Evolutionary conservation across 192 early-diverging fungal genomes (phyloP).

Genomic region (Mortierella hygrophila): DNA sequence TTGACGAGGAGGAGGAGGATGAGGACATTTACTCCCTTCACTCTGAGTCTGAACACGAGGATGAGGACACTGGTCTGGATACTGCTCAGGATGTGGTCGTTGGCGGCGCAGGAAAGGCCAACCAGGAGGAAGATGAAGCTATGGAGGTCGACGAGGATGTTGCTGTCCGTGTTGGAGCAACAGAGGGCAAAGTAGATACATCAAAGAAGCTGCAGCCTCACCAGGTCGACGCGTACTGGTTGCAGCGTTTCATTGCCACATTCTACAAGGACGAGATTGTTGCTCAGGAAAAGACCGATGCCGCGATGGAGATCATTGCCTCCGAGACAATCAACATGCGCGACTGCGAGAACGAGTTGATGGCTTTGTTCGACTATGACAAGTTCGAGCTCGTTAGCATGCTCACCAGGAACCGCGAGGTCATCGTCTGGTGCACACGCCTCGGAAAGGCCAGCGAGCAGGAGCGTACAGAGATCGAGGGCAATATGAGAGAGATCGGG

Average conservation of each 20-base stretch:
- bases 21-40: constrained; percentile 80
- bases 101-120: constrained; percentile 54
- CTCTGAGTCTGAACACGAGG: constrained; percentile 73
- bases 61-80: constrained; percentile 66
- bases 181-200: constrained; percentile 52
- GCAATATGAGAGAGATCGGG: constrained; percentile 78
- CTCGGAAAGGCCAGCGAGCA: constrained; percentile 80
- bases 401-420: constrained; percentile 88
- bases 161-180: constrained; percentile 67
- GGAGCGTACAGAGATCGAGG: constrained; percentile 67
- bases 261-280: constrained; percentile 87
- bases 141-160: constrained; percentile 69
- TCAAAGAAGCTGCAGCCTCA: constrained; percentile 71
- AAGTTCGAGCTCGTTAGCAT: constrained; percentile 96
- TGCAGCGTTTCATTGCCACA: constrained; percentile 88
- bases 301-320: constrained; percentile 79
- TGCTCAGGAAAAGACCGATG: constrained; percentile 90
- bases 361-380: constrained; percentile 96
- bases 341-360: constrained; percentile 96
- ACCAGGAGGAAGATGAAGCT: constrained; percentile 62
- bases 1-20: constrained; percentile 95
- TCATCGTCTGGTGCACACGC: constrained; percentile 92
- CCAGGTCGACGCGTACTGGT: constrained; percentile 98
- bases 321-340: constrained; percentile 73
- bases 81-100: constrained; percentile 51